Conservation (phyloP, 768 basidiomycete genomes). For the Mycena capillaripes region DNA sequence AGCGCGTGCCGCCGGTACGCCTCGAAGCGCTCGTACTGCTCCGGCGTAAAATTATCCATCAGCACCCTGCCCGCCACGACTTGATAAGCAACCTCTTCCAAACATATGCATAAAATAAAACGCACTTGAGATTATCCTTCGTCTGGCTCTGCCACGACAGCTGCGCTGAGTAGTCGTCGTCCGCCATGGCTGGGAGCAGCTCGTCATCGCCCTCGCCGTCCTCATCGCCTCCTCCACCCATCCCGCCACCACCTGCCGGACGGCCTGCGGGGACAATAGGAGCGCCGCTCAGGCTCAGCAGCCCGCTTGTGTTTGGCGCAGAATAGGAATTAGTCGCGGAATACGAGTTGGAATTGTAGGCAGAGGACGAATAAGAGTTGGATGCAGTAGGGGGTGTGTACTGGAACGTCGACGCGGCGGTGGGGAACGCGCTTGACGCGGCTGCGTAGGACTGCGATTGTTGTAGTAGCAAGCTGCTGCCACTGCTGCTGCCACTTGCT, state of each 20-base stretch:
- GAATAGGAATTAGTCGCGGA: background rate
- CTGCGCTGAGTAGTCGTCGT: slow-evolving; percentile 90
- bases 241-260: slow-evolving; percentile 30
- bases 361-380: background rate
- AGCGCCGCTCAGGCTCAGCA: slow-evolving; percentile 24
- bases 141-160: slow-evolving; percentile 89
- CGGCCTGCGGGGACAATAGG: slow-evolving; percentile 33
- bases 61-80: slow-evolving; percentile 81
- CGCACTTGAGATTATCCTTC: slow-evolving; percentile 88
- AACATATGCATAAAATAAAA: no score
- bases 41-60: slow-evolving; percentile 89
- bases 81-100: no score
- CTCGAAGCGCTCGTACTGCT: slow-evolving; percentile 91
- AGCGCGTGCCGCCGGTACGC: slow-evolving; percentile 88
- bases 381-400: background rate
- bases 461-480: background rate
- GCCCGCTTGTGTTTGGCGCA: background rate
- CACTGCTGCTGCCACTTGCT: no score
- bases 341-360: no score
- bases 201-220: slow-evolving; percentile 68
- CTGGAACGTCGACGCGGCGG: slow-evolving; percentile 9
- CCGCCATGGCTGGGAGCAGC: slow-evolving; percentile 86
- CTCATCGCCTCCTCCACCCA: slow-evolving; percentile 32
- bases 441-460: background rate
- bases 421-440: background rate